phyloP scores from a whole-genome alignment of 1,284 basidiomycete species.

The Boletus semigastroideus region DNA sequence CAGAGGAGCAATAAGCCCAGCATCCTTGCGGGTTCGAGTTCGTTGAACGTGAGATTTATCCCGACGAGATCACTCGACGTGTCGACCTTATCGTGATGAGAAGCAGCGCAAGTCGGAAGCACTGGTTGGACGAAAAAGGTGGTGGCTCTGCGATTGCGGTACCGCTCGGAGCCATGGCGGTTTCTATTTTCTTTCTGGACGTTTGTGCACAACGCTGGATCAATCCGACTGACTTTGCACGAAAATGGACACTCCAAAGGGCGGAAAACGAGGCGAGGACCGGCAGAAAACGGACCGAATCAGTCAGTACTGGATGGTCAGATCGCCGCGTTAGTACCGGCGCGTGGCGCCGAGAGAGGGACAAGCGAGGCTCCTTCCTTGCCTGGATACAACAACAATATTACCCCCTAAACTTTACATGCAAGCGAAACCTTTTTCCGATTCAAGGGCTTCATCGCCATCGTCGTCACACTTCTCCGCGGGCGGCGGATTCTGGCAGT shows the following conservation, averaged over 20 bases:
- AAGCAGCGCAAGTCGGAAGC: constrained; percentile 18
- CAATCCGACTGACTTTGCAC: constrained; percentile 3
- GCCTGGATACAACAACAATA: not conserved
- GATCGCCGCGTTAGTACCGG: not conserved
- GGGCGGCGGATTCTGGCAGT: not conserved
- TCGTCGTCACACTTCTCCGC: constrained; percentile 10
- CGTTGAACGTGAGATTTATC: not conserved
- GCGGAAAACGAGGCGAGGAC: too few species aligned
- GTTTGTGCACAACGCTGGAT: constrained; percentile 14
- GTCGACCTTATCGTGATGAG: constrained; percentile 4
- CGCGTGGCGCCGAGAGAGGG: not conserved
- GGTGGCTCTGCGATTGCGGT: constrained; percentile 9
- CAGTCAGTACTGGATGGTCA: not conserved
- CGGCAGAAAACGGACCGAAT: too few species aligned
- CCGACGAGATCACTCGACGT: not conserved
- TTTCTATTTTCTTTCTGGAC: constrained; percentile 5
- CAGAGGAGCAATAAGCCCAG: constrained; percentile 1
- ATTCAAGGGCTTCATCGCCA: not conserved
- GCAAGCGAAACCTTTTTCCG: constrained; percentile 8
- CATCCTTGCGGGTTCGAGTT: not conserved
- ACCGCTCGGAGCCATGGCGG: constrained; percentile 11
- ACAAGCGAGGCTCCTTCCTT: not conserved
- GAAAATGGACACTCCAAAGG: not conserved
- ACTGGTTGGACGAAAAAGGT: not conserved
- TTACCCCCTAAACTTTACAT: not conserved